These are phyloP conservation scores for Aspergillus sparsus DNA, from an alignment of 495 filamentous ascomycete genomes.

Conservation along the genomic window DNA sequence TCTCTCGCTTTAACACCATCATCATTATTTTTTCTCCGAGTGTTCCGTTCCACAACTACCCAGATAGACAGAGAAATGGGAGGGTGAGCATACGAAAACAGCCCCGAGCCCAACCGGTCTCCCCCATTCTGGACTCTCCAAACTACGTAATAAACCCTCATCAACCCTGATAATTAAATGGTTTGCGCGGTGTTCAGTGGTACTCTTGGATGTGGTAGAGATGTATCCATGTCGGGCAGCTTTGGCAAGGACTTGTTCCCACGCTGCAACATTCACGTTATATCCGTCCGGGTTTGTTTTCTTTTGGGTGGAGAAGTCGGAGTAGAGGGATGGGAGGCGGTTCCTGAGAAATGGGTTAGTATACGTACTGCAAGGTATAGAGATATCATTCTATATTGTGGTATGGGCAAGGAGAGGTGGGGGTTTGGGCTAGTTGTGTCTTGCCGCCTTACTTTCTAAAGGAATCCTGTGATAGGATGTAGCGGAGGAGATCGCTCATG, in stretches of 20 bases:
- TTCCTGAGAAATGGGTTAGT: slow-evolving; percentile 49
- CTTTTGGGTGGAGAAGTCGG: slow-evolving; percentile 79
- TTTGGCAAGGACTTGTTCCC: slow-evolving; percentile 70
- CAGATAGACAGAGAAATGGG: background rate
- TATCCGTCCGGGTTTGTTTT: slow-evolving; percentile 90
- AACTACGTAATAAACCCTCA: slow-evolving; percentile 64
- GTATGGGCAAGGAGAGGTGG: too few species aligned
- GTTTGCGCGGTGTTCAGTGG: slow-evolving; percentile 35
- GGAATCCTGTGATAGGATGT: slow-evolving; percentile 61
- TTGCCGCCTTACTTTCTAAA: slow-evolving; percentile 58
- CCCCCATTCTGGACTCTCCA: slow-evolving; percentile 80
- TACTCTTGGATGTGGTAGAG: slow-evolving; percentile 40
- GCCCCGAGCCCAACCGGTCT: slow-evolving; percentile 78
- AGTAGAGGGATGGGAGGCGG: slow-evolving; percentile 89
- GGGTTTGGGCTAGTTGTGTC: too few species aligned
- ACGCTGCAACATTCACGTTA: slow-evolving; percentile 78
- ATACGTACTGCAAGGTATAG: background rate
- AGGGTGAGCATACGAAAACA: slow-evolving; percentile 60
- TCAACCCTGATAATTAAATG: slow-evolving; percentile 66
- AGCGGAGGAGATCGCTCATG: slow-evolving; percentile 63
- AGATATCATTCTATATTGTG: background rate
- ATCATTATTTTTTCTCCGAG: background rate
- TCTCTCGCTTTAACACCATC: background rate
- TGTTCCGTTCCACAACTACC: background rate
- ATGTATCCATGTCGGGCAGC: slow-evolving; percentile 69